Percentiles rank a stretch among this genome's conserved stretches.
Evolutionary conservation across 1,284 basidiomycete genomes (phyloP).

Genomic region (Leccinum pachyderme): DNA sequence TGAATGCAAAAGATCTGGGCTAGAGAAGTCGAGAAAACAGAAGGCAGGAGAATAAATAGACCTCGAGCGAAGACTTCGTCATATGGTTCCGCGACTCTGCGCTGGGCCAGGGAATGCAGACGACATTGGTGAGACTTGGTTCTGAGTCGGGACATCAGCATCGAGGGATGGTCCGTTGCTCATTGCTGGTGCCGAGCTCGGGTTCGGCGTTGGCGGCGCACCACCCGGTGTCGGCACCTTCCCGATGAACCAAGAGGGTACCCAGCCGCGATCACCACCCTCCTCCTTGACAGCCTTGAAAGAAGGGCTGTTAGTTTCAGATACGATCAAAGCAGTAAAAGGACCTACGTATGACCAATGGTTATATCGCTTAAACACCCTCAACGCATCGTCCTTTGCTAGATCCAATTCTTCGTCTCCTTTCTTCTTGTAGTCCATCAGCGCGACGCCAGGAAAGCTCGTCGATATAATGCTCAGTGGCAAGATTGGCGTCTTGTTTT

Average conservation of each 20-base stretch:
- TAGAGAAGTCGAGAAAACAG: slow-evolving; percentile 12
- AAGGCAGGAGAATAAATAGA: slow-evolving; percentile 27
- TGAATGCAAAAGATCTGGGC: slow-evolving; percentile 23
- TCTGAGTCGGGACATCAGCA: slow-evolving; percentile 42
- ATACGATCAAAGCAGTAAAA: background rate
- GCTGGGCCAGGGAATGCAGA: slow-evolving; percentile 59
- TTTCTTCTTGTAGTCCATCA: slow-evolving; percentile 94
- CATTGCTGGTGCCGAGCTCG: slow-evolving; percentile 37
- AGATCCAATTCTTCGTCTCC: slow-evolving; percentile 88
- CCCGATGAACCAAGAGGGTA: slow-evolving; percentile 82
- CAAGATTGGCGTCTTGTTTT: slow-evolving; percentile 70
- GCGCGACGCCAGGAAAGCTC: slow-evolving; percentile 88
- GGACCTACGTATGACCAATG: slow-evolving; percentile 87
- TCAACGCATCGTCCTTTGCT: slow-evolving; percentile 79
- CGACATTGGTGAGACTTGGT: slow-evolving; percentile 71
- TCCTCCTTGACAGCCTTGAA: slow-evolving; percentile 82
- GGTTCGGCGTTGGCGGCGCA: slow-evolving; percentile 57
- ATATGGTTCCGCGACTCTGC: slow-evolving; percentile 23
- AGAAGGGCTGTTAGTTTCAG: slow-evolving; percentile 8
- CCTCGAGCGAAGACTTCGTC: slow-evolving; percentile 13
- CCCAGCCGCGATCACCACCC: slow-evolving; percentile 88
- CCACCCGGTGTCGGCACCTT: slow-evolving; percentile 56
- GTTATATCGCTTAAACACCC: slow-evolving; percentile 97
- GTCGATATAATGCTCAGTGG: slow-evolving; percentile 89
- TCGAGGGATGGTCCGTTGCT: slow-evolving; percentile 32